These are phyloP conservation scores for Euphrasia confusa DNA, from an alignment of 257 asterid species.

Conservation along the genomic window DNA sequence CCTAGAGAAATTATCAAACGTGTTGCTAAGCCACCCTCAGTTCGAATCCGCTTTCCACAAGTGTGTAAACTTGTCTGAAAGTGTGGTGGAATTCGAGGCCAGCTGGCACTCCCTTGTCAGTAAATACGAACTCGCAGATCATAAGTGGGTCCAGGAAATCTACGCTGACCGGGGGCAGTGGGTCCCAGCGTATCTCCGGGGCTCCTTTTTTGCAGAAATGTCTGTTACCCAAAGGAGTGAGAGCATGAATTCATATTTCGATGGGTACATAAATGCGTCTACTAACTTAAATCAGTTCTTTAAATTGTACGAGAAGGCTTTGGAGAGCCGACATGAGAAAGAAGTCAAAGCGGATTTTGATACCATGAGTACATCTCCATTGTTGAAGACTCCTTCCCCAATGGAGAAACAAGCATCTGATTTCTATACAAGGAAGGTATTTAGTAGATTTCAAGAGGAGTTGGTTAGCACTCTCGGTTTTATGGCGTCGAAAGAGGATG, in stretches of 20 bases:
- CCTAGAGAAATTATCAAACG: slow-evolving; percentile 81
- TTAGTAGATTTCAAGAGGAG: slow-evolving; percentile 88
- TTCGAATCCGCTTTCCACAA: slow-evolving; percentile 82
- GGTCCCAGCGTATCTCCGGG: slow-evolving; percentile 90
- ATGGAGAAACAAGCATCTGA: slow-evolving; percentile 99
- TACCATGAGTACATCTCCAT: slow-evolving; percentile 60
- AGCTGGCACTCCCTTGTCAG: slow-evolving; percentile 79
- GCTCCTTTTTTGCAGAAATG: slow-evolving; percentile 91
- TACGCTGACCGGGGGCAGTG: slow-evolving; percentile 75
- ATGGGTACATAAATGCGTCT: slow-evolving; percentile 94
- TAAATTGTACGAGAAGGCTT: slow-evolving; percentile 84
- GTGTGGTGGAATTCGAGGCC: slow-evolving; percentile 72
- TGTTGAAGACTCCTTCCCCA: slow-evolving; percentile 89
- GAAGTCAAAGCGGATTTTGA: slow-evolving; percentile 97
- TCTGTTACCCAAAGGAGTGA: slow-evolving; percentile 82
- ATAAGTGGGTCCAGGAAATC: slow-evolving; percentile 70
- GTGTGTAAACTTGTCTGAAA: slow-evolving; percentile 82
- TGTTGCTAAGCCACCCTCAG: slow-evolving; percentile 66
- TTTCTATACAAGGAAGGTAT: slow-evolving; percentile 77
- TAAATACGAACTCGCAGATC: slow-evolving; percentile 65
- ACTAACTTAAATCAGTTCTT: slow-evolving; percentile 81
- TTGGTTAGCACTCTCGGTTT: slow-evolving; percentile 83
- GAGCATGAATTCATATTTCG: slow-evolving; percentile 90
- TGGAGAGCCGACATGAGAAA: slow-evolving; percentile 95
- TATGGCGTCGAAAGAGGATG: slow-evolving; percentile 77